Evolutionary conservation across 352 stramenopile species (phyloP).

Genomic region (Globisporangium megalacanthum): DNA sequence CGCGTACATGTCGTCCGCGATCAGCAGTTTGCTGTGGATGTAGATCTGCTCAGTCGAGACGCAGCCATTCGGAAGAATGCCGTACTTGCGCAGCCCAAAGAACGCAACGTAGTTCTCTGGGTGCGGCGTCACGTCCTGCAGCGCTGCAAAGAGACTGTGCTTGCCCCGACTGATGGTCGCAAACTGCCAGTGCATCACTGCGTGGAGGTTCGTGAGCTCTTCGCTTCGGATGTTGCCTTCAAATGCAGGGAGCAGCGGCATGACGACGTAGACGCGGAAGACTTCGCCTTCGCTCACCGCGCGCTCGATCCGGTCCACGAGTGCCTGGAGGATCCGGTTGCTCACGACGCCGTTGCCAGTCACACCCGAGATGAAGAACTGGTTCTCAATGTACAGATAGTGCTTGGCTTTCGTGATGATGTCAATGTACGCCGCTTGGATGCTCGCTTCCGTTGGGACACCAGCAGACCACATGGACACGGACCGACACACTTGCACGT

Average conservation of each 20-base stretch:
- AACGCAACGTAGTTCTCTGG: constrained; percentile 81
- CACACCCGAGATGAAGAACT: constrained; percentile 90
- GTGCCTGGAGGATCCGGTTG: constrained; percentile 78
- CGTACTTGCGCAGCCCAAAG: constrained; percentile 80
- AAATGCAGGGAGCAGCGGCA: constrained; percentile 79
- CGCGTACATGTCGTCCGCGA: constrained; percentile 86
- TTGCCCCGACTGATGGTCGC: constrained; percentile 77
- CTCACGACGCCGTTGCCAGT: constrained; percentile 69
- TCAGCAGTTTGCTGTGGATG: constrained; percentile 90
- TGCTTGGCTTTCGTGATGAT: constrained; percentile 75
- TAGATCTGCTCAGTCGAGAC: constrained; percentile 89
- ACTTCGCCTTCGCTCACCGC: constrained; percentile 64
- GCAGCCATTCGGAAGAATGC: constrained; percentile 71
- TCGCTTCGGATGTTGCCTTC: constrained; percentile 81
- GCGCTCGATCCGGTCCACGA: constrained; percentile 77
- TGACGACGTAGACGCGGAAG: constrained; percentile 84
- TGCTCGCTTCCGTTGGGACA: constrained; percentile 74
- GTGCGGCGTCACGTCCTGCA: constrained; percentile 54
- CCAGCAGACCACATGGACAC: constrained; percentile 86
- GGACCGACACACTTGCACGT: constrained; percentile 78
- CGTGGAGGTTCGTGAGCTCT: constrained; percentile 80
- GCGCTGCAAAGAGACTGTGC: constrained; percentile 67
- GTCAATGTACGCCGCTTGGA: constrained; percentile 81
- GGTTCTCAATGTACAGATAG: constrained; percentile 92
- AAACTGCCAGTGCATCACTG: constrained; percentile 89